A percentile compares a stretch with the other conserved stretches of the same genome.
phyloP scores from a whole-genome alignment of 306 rosid genomes.

The Sicyos edulis region DNA sequence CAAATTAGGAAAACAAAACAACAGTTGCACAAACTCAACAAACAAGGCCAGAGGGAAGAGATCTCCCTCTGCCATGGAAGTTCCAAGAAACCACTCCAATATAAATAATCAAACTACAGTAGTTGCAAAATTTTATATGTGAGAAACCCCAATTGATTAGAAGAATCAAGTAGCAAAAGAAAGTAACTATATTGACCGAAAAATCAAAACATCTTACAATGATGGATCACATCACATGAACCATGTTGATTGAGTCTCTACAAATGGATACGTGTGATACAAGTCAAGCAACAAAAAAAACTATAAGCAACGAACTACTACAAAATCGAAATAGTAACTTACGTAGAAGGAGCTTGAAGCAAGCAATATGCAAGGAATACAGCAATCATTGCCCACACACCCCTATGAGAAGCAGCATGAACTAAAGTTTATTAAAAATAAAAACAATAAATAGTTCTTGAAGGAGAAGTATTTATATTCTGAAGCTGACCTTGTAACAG shows the following conservation, averaged over 20 bases:
- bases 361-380: constrained; percentile 96
- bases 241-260: background rate
- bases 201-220: background rate
- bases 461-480: constrained; percentile 11
- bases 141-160: background rate
- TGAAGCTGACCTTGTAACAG: constrained; percentile 70
- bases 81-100: background rate
- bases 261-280: background rate
- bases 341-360: constrained; percentile 99
- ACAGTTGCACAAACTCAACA: background rate
- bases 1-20: background rate
- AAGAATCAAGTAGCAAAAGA: background rate
- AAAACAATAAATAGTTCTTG: constrained; percentile 15
- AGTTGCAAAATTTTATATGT: background rate
- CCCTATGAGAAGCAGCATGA: constrained; percentile 52
- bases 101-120: background rate
- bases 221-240: background rate
- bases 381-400: constrained; percentile 95
- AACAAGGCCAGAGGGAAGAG: constrained; percentile 3
- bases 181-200: background rate
- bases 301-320: background rate
- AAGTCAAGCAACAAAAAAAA: constrained; percentile 1
- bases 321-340: constrained; percentile 28
- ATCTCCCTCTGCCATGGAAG: background rate
- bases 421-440: background rate